Evolutionary conservation across 768 basidiomycete species (phyloP).

Genomic region (Leccinum uliginosum): DNA sequence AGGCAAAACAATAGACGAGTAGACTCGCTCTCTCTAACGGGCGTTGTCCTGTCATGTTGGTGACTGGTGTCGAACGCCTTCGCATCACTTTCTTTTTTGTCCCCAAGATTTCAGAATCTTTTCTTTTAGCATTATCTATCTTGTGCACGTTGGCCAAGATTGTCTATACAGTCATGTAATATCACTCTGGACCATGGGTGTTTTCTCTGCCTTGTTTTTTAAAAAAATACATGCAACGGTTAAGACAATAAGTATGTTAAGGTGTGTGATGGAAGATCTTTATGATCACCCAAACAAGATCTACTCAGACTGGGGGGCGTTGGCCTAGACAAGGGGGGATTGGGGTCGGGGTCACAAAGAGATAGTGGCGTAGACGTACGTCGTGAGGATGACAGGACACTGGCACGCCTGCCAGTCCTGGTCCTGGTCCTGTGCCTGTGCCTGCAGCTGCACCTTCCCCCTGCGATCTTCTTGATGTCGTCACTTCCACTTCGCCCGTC

Average conservation of each 20-base stretch:
- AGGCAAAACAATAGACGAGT: conserved; percentile 44
- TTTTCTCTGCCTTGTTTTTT: background rate
- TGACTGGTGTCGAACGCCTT: background rate
- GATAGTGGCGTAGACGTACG: background rate
- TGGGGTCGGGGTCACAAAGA: background rate
- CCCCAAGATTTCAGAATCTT: background rate
- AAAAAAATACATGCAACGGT: conserved; percentile 6
- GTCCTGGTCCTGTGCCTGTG: background rate
- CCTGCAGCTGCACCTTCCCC: no score
- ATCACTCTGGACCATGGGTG: conserved; percentile 13
- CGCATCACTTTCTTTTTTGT: background rate
- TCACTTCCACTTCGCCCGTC: background rate
- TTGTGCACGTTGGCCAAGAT: conserved; percentile 8
- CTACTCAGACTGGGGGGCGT: background rate
- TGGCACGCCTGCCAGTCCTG: background rate
- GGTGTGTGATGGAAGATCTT: no score
- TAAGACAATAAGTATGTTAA: background rate
- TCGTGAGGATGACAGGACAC: background rate
- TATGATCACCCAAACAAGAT: background rate
- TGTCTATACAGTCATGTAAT: conserved; percentile 25
- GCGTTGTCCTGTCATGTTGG: background rate
- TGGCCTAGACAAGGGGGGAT: no score
- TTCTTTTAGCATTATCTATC: background rate
- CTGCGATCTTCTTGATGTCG: no score
- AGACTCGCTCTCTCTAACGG: conserved; percentile 8